Evolutionary conservation across 257 asterid genomes (phyloP).

Genomic region (Jacaranda copaia): DNA sequence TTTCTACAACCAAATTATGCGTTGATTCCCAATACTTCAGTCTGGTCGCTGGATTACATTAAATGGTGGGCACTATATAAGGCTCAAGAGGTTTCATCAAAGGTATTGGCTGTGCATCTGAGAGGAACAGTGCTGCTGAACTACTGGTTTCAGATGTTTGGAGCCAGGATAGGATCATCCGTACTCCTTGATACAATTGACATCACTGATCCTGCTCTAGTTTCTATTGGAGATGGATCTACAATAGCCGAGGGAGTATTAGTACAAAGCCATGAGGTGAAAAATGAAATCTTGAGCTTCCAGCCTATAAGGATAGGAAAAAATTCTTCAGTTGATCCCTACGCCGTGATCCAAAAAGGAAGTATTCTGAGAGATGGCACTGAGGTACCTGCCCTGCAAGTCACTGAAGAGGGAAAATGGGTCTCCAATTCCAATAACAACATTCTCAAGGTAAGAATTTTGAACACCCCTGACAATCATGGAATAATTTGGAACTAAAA

Average conservation of each 20-base stretch:
- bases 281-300: slow-evolving; percentile 63
- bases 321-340: slow-evolving; percentile 62
- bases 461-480: neutral
- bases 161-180: slow-evolving; percentile 73
- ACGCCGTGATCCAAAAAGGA: slow-evolving; percentile 74
- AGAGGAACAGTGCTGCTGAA: slow-evolving; percentile 74
- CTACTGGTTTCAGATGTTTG: slow-evolving; percentile 73
- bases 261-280: slow-evolving; percentile 76
- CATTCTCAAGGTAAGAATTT: slow-evolving; percentile 48
- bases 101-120: slow-evolving; percentile 71
- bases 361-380: slow-evolving; percentile 57
- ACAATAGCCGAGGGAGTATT: slow-evolving; percentile 76
- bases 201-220: slow-evolving; percentile 74
- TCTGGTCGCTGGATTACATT: slow-evolving; percentile 67
- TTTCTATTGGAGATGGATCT: slow-evolving; percentile 65
- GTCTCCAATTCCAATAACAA: slow-evolving; percentile 43
- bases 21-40: slow-evolving; percentile 55
- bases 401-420: slow-evolving; percentile 52
- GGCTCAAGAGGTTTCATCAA: slow-evolving; percentile 74
- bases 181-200: slow-evolving; percentile 72
- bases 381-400: slow-evolving; percentile 63
- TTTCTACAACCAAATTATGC: slow-evolving; percentile 79
- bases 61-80: slow-evolving; percentile 88
- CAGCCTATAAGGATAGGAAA: slow-evolving; percentile 68
- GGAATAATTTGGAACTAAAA: neutral